Evolutionary conservation across 2,329 filamentous ascomycete species (phyloP).

Genomic region (Ophiostoma quercus): DNA sequence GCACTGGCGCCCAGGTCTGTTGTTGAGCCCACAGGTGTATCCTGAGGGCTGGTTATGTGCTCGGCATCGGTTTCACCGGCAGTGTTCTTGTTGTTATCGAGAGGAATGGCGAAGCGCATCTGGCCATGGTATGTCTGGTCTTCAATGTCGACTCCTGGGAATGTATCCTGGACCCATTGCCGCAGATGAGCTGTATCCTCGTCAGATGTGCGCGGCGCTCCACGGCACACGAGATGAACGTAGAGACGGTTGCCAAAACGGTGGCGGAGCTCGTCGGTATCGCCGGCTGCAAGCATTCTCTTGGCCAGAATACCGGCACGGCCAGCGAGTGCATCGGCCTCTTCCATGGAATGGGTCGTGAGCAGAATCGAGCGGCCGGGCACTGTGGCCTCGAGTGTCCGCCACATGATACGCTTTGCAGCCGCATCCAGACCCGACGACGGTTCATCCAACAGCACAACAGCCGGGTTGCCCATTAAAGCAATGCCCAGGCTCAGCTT

Average conservation of each 20-base stretch:
- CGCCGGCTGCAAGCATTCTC: constrained; percentile 79
- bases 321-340: constrained; percentile 80
- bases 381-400: constrained; percentile 67
- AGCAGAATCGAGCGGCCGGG: constrained; percentile 76
- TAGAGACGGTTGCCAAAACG: constrained; percentile 75
- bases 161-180: constrained; percentile 56
- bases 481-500: constrained; percentile 87
- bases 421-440: constrained; percentile 85
- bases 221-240: constrained; percentile 71
- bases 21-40: neutral
- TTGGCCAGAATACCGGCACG: constrained; percentile 81
- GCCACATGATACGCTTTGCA: constrained; percentile 90
- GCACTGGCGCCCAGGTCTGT: neutral
- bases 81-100: constrained; percentile 25
- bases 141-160: constrained; percentile 64
- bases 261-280: constrained; percentile 63
- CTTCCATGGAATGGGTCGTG: constrained; percentile 93
- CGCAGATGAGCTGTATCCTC: constrained; percentile 63
- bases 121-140: constrained; percentile 77
- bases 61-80: constrained; percentile 27
- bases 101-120: constrained; percentile 73
- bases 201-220: constrained; percentile 66
- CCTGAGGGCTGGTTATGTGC: neutral
- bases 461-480: constrained; percentile 83
- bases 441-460: constrained; percentile 84